Conservation (phyloP, 192 early-diverging fungal genomes). For the Obelidium mucronatum region DNA sequence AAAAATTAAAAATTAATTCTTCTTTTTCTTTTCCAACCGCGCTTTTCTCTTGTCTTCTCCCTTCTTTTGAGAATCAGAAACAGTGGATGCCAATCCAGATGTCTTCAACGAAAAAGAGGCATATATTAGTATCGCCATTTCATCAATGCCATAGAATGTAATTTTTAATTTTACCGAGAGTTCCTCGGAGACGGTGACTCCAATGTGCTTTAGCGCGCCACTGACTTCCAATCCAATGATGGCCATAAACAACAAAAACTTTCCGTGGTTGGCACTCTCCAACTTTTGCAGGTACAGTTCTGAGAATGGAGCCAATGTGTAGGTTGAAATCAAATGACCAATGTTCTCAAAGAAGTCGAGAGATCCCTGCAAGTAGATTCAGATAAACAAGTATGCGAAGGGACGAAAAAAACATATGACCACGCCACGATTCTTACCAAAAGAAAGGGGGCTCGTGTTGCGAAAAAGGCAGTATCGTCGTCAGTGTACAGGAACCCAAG, state of each 20-base stretch:
- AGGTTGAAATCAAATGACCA: constrained; percentile 17
- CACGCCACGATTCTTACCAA: no score
- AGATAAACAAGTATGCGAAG: not conserved
- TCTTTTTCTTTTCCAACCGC: constrained; percentile 34
- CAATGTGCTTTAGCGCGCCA: constrained; percentile 2
- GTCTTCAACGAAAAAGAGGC: not conserved
- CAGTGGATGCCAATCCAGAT: constrained; percentile 14
- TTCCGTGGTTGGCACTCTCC: constrained; percentile 15
- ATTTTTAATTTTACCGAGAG: constrained; percentile 8
- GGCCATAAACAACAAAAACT: constrained; percentile 15
- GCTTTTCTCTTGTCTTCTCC: constrained; percentile 29
- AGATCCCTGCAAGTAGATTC: not conserved
- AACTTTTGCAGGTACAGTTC: not conserved
- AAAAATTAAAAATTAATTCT: no score
- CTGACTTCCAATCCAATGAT: constrained; percentile 27
- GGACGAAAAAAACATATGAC: not conserved
- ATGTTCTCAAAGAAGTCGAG: constrained; percentile 32
- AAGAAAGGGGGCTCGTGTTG: not conserved
- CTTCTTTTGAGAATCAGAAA: constrained; percentile 15
- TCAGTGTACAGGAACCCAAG: constrained; percentile 21
- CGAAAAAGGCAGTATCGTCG: constrained; percentile 3
- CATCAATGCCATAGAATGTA: not conserved
- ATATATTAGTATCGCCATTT: not conserved
- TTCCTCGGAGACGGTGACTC: not conserved
- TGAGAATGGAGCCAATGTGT: not conserved